Conservation (phyloP, 192 early-diverging fungal genomes). For the Cladochytrium replicatum region DNA sequence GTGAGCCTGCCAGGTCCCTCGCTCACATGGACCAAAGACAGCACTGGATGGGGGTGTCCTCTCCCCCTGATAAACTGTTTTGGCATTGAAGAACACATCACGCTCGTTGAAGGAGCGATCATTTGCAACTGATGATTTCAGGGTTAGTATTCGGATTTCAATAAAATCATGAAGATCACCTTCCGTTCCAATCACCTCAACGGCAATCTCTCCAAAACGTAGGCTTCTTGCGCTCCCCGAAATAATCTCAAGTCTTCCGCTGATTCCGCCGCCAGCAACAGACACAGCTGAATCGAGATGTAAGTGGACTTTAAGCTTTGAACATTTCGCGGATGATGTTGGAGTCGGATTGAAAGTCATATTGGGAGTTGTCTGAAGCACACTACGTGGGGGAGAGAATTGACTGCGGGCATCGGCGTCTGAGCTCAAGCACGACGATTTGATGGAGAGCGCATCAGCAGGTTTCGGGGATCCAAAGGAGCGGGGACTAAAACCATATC, state of each 20-base stretch:
- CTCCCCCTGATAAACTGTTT: conserved; percentile 46
- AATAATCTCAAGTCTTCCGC: conserved; percentile 44
- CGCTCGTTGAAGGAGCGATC: conserved; percentile 32
- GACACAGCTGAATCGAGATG: conserved; percentile 48
- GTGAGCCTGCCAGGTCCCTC: conserved; percentile 46
- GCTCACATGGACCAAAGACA: conserved; percentile 36
- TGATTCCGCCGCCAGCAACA: conserved; percentile 44
- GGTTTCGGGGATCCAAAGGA: too few relatives aligned
- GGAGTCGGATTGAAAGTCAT: conserved; percentile 45
- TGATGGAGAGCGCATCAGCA: too few relatives aligned
- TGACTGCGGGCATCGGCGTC: too few relatives aligned
- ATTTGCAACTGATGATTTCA: conserved; percentile 13
- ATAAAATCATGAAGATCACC: conserved; percentile 22
- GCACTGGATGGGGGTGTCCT: conserved; percentile 46
- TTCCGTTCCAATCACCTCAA: conserved; percentile 51
- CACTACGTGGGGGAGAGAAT: conserved; percentile 2
- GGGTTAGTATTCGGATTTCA: too few relatives aligned
- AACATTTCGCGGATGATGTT: conserved; percentile 42
- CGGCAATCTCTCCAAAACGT: conserved; percentile 51
- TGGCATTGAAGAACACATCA: conserved; percentile 41
- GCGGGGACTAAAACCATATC: too few relatives aligned
- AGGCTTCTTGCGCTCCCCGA: conserved; percentile 33
- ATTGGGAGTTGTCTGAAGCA: conserved; percentile 14
- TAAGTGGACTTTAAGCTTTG: conserved; percentile 49
- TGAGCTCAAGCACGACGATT: too few relatives aligned